phyloP scores from a whole-genome alignment of 108 stramenopile genomes.

The Pseudonitzschia delicatissima region DNA sequence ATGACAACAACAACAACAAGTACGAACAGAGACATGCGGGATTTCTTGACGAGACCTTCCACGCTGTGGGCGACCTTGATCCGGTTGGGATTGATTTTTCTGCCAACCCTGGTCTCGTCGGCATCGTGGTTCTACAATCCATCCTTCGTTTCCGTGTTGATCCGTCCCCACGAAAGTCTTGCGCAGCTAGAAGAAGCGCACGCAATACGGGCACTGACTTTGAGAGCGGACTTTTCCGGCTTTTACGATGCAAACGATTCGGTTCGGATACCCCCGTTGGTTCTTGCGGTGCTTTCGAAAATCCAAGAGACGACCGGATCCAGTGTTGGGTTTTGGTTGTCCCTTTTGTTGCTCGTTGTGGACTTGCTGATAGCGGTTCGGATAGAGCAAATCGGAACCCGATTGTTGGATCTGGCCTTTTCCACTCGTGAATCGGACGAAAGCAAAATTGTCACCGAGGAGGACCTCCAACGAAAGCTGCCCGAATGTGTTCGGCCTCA shows the following conservation, averaged over 20 bases:
- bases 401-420: slow-evolving; percentile 2
- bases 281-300: slow-evolving; percentile 12
- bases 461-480: slow-evolving; percentile 17
- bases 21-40: too few species aligned
- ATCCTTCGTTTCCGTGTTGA: slow-evolving; percentile 14
- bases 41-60: slow-evolving; percentile 14
- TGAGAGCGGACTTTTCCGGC: slow-evolving; percentile 10
- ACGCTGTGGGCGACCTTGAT: slow-evolving; percentile 21
- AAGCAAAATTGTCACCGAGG: slow-evolving; percentile 12
- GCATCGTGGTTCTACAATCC: slow-evolving; percentile 16
- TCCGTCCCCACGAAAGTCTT: slow-evolving; percentile 20
- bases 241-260: slow-evolving; percentile 17
- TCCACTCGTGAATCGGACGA: neutral
- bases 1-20: neutral
- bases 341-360: slow-evolving; percentile 18
- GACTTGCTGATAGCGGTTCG: slow-evolving; percentile 27
- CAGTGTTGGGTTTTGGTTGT: slow-evolving; percentile 10
- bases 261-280: slow-evolving; percentile 31
- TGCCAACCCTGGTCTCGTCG: neutral
- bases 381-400: slow-evolving; percentile 22
- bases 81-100: slow-evolving; percentile 17
- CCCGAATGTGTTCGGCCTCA: slow-evolving; percentile 29
- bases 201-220: slow-evolving; percentile 17
- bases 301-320: neutral
- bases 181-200: slow-evolving; percentile 27